Evolutionary conservation across 345 rosid genomes (phyloP).

Genomic region (Populus alba): DNA sequence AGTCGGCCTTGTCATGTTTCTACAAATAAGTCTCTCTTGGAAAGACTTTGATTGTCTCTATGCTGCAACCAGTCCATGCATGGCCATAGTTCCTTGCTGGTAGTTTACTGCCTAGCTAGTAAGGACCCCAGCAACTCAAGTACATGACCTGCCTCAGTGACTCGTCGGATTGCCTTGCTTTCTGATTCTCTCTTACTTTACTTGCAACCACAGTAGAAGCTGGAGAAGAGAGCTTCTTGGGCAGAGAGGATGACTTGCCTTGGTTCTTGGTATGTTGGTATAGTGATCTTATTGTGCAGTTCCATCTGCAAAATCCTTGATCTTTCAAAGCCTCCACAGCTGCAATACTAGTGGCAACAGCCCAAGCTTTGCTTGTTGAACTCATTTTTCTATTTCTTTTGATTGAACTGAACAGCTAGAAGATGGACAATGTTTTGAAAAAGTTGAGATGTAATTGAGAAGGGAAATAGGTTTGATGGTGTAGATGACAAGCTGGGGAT

Average conservation of each 20-base stretch:
- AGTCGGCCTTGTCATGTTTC: too few relatives aligned
- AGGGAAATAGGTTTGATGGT: neutral
- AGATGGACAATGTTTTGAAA: neutral
- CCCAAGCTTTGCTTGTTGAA: slow-evolving; percentile 46
- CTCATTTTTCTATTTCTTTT: neutral
- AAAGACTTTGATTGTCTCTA: too few relatives aligned
- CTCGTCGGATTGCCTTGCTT: slow-evolving; percentile 25
- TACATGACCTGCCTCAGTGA: slow-evolving; percentile 28
- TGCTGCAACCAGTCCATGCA: neutral
- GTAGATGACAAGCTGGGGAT: neutral
- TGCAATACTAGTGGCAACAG: slow-evolving; percentile 46
- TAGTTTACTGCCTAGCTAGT: neutral
- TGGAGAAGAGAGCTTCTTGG: slow-evolving; percentile 28
- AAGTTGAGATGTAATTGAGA: neutral
- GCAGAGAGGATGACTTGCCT: slow-evolving; percentile 3
- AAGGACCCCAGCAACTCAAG: slow-evolving; percentile 25
- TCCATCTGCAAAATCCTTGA: slow-evolving; percentile 63
- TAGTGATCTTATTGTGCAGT: slow-evolving; percentile 35
- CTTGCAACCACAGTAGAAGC: slow-evolving; percentile 19
- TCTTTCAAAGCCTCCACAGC: slow-evolving; percentile 61
- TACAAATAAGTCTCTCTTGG: too few relatives aligned
- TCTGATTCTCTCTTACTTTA: slow-evolving; percentile 2
- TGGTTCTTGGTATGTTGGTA: slow-evolving; percentile 46
- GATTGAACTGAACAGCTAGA: too few relatives aligned
- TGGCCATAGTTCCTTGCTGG: neutral